Evolutionary conservation across 192 early-diverging fungal species (phyloP), one percentile per base, ranked within the genome.

Genomic region (Glomus cerebriforme): DNA sequence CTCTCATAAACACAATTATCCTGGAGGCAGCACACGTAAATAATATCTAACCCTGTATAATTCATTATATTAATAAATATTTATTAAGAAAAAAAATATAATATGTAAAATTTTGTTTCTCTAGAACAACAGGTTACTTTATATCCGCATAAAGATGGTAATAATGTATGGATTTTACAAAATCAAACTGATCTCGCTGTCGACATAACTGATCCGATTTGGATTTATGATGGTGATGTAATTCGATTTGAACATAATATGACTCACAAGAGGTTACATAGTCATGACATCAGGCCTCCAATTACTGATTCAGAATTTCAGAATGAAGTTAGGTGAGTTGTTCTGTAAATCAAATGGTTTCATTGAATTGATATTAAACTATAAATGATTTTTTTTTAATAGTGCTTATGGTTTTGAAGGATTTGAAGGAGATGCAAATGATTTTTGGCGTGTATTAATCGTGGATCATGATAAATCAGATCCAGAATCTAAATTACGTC

Each of bases 381-480:
- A 35, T 49, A 3, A 2, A 47, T 29, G 0, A 24, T 45, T 45
- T 27, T 27, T 45, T 47, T 35, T 27, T 65, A 13, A 24, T 75
- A 86, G 87, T 68, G 91, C 83, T 54, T 94, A 94, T 76, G 93
- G 93, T 19, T 93, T 87, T 80, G 78, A 86, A 35, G 88, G 87
- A 4, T 95, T 92, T 82, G 81, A 85, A 32, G 96, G 97, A 54
- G 97, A 98, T 80, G 86, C 92, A 47, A 98, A 98, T 79, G 97
- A 98, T 86, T 88, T 93, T 84, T 98, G 95, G 95, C 88, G 90
- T 39, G 87, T 98, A 10, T 91, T 95, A 78, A 92, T 96, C 64
- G 79, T 90, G 27, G 88, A 90, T 15, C 66, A 87, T 77, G 87
- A 92, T n/a, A 64, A 79, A 19, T 79, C 80, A 15, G 84, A 86